Evolutionary conservation across 2,329 filamentous ascomycete species (phyloP).

Genomic region (Spiromastix sp.): DNA sequence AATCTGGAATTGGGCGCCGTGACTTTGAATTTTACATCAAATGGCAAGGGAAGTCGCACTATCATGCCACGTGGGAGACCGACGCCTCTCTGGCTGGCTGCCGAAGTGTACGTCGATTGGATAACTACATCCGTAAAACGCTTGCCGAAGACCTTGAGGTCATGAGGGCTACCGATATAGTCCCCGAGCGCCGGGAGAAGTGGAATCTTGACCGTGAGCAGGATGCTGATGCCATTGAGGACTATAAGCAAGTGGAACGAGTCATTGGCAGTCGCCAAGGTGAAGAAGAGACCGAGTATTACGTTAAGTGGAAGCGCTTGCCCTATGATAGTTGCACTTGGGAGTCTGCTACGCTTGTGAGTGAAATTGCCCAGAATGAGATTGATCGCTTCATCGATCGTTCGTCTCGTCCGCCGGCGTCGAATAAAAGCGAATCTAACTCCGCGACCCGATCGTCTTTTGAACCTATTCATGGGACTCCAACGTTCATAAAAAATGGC

Average conservation of each 20-base stretch:
- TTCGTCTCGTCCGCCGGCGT: slow-evolving; percentile 67
- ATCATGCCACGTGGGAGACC: slow-evolving; percentile 92
- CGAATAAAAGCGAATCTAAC: slow-evolving; percentile 67
- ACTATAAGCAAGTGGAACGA: slow-evolving; percentile 86
- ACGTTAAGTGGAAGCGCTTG: slow-evolving; percentile 92
- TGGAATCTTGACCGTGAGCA: slow-evolving; percentile 93
- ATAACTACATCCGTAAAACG: slow-evolving; percentile 86
- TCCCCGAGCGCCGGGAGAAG: slow-evolving; percentile 80
- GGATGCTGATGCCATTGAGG: slow-evolving; percentile 74
- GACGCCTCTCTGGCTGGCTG: slow-evolving; percentile 63
- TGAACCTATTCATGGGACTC: slow-evolving; percentile 67
- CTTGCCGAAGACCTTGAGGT: slow-evolving; percentile 72
- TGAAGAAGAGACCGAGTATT: slow-evolving; percentile 77
- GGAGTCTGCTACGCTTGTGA: slow-evolving; percentile 69
- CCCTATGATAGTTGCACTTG: slow-evolving; percentile 93
- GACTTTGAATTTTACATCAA: slow-evolving; percentile 91
- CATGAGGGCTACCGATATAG: slow-evolving; percentile 60
- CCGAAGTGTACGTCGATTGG: slow-evolving; percentile 76
- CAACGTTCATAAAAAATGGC: slow-evolving; percentile 72
- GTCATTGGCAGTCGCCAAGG: slow-evolving; percentile 76
- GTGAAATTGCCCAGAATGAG: slow-evolving; percentile 69
- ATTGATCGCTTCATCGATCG: slow-evolving; percentile 88
- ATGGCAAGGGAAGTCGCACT: slow-evolving; percentile 91
- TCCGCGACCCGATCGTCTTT: slow-evolving; percentile 61
- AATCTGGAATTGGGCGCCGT: slow-evolving; percentile 34